Base-by-base conservation (phyloP, 140 eudicot species). In the Bidens hawaiensis region DNA sequence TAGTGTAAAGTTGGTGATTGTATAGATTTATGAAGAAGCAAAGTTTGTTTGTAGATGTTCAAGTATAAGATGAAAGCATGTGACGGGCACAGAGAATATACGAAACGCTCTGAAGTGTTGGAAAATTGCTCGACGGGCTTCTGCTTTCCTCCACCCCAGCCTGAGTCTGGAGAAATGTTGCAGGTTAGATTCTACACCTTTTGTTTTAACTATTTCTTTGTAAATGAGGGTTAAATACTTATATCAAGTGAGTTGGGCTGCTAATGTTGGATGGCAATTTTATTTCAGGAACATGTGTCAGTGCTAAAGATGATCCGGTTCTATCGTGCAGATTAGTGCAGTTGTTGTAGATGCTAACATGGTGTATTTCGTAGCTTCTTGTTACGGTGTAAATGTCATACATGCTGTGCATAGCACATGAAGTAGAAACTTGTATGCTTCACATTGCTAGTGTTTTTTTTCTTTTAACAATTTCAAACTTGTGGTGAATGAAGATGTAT, bases 51-150 rank as follows among this genome's bases (percentile, higher is more conserved):
- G 59, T 77, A 94, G 99, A 79, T 94, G 80, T 94, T 76, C 70
- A 79, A 60, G 61, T 85, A 77, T 61, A 94, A 88, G 72, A 94
- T 88, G 58, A 85, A 85, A 80, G 67, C 85, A 12, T 75, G 84
- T 75, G 94, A 81, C 79, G 99, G 88, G 9, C 95, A 75, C 49
- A 85, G 75, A 79, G 88, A 83, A 38, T 94, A 95, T 88, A 81
- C 88, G 72, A 83, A 76, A 60, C 67, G 70, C 70, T 95, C 97
- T 0, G 99, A 94, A 78, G 41, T 45, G 70, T 60, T 88, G 85
- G 76, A 62, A 38, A 85, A 88, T 43, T 85, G 97, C 82, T 88
- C 97, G 38, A 77, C 78, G 1, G 99, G 99, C 23, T 82, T 94
- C 36, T 64, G 24, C 43, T 88, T 82, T 58, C 83, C 87, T 52